phyloP scores from a whole-genome alignment of 768 basidiomycete genomes.

The Fomitopsis pulvina region DNA sequence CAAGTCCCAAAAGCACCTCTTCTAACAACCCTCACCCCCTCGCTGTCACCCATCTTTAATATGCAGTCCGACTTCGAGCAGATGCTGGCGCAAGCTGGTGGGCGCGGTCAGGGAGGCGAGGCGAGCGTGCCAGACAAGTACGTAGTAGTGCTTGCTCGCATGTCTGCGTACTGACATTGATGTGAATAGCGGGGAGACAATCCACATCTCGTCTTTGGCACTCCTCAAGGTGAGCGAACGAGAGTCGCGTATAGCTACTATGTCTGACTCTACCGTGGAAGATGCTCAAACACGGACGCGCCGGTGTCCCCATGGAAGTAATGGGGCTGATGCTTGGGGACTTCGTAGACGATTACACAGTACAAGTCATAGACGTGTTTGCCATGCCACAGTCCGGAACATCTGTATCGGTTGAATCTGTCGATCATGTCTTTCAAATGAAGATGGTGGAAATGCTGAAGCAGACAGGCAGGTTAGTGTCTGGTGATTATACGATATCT shows the following conservation, averaged over 20 bases:
- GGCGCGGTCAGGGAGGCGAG: slow-evolving; percentile 27
- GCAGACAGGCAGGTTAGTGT: slow-evolving; percentile 87
- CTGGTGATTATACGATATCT: not conserved
- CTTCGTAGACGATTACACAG: slow-evolving; percentile 96
- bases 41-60: slow-evolving; percentile 1
- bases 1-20: slow-evolving; percentile 7
- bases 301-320: slow-evolving; percentile 99
- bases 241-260: not conserved
- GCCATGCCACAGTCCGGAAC: slow-evolving; percentile 99
- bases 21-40: not conserved
- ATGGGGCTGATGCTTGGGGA: slow-evolving; percentile 98
- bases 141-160: slow-evolving; percentile 11
- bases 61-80: slow-evolving; percentile 27
- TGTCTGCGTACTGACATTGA: slow-evolving; percentile 11
- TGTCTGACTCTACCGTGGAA: slow-evolving; percentile 24
- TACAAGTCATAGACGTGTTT: slow-evolving; percentile 94
- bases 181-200: slow-evolving; percentile 80
- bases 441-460: slow-evolving; percentile 99
- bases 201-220: slow-evolving; percentile 97
- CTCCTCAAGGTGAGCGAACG: slow-evolving; percentile 73
- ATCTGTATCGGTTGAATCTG: slow-evolving; percentile 94
- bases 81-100: slow-evolving; percentile 27
- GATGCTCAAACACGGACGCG: slow-evolving; percentile 99
- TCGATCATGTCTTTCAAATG: slow-evolving; percentile 97
- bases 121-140: slow-evolving; percentile 71